Percentiles rank a stretch among this genome's conserved stretches.
phyloP scores from a whole-genome alignment of 2,329 filamentous ascomycete genomes.

The Metarhizium sp. region DNA sequence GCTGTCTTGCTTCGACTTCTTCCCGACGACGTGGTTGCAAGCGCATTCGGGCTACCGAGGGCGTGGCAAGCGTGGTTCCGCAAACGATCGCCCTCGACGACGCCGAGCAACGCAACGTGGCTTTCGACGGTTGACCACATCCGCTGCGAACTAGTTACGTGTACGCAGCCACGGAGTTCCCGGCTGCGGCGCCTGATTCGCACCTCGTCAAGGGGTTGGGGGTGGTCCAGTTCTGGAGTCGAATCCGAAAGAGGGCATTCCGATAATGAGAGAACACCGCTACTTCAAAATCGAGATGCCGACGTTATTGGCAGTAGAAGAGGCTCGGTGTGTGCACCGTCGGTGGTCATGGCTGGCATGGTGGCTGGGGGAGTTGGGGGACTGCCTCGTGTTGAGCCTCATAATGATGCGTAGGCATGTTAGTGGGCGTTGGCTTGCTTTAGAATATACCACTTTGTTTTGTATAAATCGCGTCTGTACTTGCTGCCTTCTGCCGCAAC shows the following conservation, averaged over 20 bases:
- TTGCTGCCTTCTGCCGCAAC: too few species aligned
- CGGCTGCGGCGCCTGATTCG: neutral
- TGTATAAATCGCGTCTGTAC: too few species aligned
- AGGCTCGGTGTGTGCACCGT: neutral
- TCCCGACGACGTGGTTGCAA: conserved; percentile 43
- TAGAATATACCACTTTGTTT: too few species aligned
- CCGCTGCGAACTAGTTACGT: neutral
- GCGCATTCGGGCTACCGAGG: neutral
- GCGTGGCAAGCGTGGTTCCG: neutral
- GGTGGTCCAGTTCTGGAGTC: neutral
- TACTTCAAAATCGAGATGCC: neutral
- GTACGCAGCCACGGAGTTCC: neutral
- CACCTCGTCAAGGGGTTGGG: neutral
- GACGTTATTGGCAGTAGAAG: neutral
- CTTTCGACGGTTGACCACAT: neutral
- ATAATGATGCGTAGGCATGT: conserved; percentile 10
- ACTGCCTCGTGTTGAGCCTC: conserved; percentile 8
- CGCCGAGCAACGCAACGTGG: neutral
- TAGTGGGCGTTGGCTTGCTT: too few species aligned
- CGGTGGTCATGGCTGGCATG: conserved; percentile 1
- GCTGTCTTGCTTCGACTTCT: conserved; percentile 63
- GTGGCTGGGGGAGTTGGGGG: neutral
- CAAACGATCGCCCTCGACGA: neutral
- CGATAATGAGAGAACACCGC: neutral
- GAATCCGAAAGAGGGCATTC: neutral